phyloP scores from a whole-genome alignment of 306 rosid genomes.

The Casuarina equisetifolia region DNA sequence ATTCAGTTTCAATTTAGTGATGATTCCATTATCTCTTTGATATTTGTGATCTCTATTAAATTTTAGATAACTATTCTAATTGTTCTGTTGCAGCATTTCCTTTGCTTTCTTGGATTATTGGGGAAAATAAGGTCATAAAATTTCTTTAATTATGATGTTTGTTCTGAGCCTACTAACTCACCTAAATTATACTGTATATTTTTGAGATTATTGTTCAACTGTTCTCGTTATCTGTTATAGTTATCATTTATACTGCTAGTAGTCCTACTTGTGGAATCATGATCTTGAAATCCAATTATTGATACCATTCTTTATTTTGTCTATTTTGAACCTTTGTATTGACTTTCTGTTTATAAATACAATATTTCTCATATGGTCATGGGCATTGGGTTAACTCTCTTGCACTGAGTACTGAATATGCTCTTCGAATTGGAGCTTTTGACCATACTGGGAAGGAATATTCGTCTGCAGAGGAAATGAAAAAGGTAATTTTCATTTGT shows the following conservation, averaged over 20 bases:
- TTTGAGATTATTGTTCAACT: not conserved
- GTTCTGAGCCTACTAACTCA: not conserved
- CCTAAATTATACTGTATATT: not conserved
- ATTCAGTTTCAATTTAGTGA: too few species aligned
- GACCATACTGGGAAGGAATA: conserved; percentile 86
- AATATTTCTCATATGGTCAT: conserved; percentile 68
- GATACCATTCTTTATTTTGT: conserved; percentile 5
- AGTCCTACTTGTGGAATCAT: conserved; percentile 1
- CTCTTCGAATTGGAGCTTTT: conserved; percentile 91
- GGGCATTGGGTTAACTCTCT: conserved; percentile 96
- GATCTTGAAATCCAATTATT: conserved; percentile 1
- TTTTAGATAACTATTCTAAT: not conserved
- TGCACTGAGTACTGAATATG: conserved; percentile 93
- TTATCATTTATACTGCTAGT: not conserved
- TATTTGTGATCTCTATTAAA: not conserved
- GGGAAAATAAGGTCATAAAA: not conserved
- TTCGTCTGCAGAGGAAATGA: conserved; percentile 82
- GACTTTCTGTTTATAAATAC: conserved; percentile 21
- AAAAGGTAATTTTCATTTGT: conserved; percentile 51
- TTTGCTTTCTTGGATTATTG: not conserved
- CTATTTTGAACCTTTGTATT: conserved; percentile 6
- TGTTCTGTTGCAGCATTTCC: not conserved
- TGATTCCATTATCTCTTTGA: not conserved
- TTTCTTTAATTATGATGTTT: not conserved
- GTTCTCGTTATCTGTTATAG: not conserved